These are phyloP conservation scores for Sideroxylon spinosum DNA, from an alignment of 179 eudicot species.

Conservation along the genomic window DNA sequence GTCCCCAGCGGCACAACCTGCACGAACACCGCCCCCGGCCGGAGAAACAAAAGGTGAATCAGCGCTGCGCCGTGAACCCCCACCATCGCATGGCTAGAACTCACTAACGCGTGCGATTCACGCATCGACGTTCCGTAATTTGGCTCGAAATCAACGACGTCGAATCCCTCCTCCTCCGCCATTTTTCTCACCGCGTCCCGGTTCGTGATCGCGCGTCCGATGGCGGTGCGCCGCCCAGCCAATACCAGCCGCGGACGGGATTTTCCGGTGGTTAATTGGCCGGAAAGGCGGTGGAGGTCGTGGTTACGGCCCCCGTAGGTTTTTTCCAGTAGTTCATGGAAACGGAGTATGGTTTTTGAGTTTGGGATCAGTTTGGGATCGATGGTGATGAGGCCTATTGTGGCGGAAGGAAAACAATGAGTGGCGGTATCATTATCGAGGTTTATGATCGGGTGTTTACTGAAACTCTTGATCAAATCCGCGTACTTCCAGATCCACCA, in stretches of 20 bases:
- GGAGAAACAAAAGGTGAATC: conserved; percentile 47
- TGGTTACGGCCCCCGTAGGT: conserved; percentile 23
- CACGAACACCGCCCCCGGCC: conserved; percentile 42
- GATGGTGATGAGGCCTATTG: conserved; percentile 48
- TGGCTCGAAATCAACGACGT: conserved; percentile 41
- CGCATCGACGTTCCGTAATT: conserved; percentile 20
- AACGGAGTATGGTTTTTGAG: conserved; percentile 35
- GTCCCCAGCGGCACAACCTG: conserved; percentile 53
- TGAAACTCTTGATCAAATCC: conserved; percentile 41
- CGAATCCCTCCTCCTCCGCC: conserved; percentile 42
- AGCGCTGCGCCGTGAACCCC: conserved; percentile 65
- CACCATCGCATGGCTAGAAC: conserved; percentile 41
- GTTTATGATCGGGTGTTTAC: conserved; percentile 41
- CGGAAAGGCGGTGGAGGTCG: neutral
- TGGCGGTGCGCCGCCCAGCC: conserved; percentile 31
- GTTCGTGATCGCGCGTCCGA: conserved; percentile 44
- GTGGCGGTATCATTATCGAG: conserved; percentile 48
- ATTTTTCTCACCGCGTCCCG: conserved; percentile 25
- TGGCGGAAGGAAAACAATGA: conserved; percentile 59
- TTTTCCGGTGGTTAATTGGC: conserved; percentile 18
- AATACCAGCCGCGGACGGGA: conserved; percentile 45
- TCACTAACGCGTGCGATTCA: conserved; percentile 29
- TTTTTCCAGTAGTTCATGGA: conserved; percentile 42
- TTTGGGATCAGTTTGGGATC: conserved; percentile 31
- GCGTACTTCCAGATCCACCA: conserved; percentile 73